Base-by-base conservation (phyloP, 495 filamentous ascomycete species). In the Diplogelasinospora grovesii region DNA sequence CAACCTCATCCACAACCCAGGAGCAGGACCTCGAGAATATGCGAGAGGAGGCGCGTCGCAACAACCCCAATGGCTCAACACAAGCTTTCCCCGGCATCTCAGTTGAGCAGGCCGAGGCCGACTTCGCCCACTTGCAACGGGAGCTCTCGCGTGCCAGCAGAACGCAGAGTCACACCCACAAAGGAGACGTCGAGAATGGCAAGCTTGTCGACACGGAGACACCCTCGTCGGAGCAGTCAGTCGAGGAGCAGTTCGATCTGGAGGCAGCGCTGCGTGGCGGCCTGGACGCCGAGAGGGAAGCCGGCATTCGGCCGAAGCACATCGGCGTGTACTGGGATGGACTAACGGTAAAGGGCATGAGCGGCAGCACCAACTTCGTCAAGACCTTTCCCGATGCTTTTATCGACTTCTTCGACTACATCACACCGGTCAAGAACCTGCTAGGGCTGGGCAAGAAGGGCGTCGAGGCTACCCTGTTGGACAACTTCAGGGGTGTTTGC, bases 361-460 rank as follows among this genome's bases (percentile, higher is more conserved):
- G 85, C 9, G 85, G 85, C 9, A 69, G 75, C 22, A 82, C 81
- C 52, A 88, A 83, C 53, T 83, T 74, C 39, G 84, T 90, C 38
- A 78, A 82, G 41, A 92, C 86, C 1, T 93, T 92, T 53, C 87
- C 87, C 0, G 81, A 86, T 54, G 82, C 85, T 5, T 82, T 94
- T 25, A 63, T 82, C 36, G 74, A 79, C 37, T 92, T 92, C 49
- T 77, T 89, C 64, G 82, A 88, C 51, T 60, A 82, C 35, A 70
- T 78, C 39, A 77, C 73, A 3, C 82, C 78, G 3, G 43, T 73
- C 36, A 72, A 68, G 65, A 60, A 63, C 10, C 38, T 82, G n/a
- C 57, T 86, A 1, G 79, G 79, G 0, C 56, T 73, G 24, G 75
- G 71, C 10, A 70, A 74, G 33, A 81, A 79, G 46, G 80, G 77